Percentiles rank a stretch among this genome's conserved stretches.
Evolutionary conservation across 164 flowering plant genomes (phyloP).

Genomic region (Chloranthus sessilifolius): DNA sequence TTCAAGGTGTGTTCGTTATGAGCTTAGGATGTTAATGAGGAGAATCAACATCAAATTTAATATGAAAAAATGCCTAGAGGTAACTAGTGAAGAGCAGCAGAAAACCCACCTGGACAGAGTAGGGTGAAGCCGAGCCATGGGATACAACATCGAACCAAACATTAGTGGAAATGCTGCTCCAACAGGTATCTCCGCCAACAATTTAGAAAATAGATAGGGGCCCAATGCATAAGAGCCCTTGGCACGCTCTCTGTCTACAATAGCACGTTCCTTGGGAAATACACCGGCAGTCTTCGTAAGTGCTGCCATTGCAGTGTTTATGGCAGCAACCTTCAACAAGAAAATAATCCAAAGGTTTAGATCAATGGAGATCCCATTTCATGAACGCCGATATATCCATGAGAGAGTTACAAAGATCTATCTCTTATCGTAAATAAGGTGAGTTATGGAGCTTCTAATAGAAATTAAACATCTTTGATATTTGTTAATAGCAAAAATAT

Average conservation of each 20-base stretch:
- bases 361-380: background rate
- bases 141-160: slow-evolving; percentile 87
- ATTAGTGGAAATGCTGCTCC: slow-evolving; percentile 96
- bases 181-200: slow-evolving; percentile 86
- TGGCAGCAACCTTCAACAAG: slow-evolving; percentile 75
- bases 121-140: slow-evolving; percentile 97
- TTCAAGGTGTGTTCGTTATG: too few relatives aligned
- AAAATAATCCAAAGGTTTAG: slow-evolving; percentile 1
- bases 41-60: too few relatives aligned
- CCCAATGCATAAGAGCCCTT: slow-evolving; percentile 85
- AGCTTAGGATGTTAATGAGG: too few relatives aligned
- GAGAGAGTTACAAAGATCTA: too few relatives aligned
- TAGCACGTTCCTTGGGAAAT: slow-evolving; percentile 91
- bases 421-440: too few relatives aligned
- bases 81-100: background rate
- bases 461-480: too few relatives aligned
- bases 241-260: slow-evolving; percentile 90
- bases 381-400: too few relatives aligned
- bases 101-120: slow-evolving; percentile 52
- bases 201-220: slow-evolving; percentile 85
- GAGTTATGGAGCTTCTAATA: too few relatives aligned
- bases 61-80: background rate
- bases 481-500: too few relatives aligned
- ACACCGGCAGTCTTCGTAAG: slow-evolving; percentile 93
- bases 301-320: slow-evolving; percentile 99